Conservation (phyloP, 805 yeast species). For the Komagataella ulmi region DNA sequence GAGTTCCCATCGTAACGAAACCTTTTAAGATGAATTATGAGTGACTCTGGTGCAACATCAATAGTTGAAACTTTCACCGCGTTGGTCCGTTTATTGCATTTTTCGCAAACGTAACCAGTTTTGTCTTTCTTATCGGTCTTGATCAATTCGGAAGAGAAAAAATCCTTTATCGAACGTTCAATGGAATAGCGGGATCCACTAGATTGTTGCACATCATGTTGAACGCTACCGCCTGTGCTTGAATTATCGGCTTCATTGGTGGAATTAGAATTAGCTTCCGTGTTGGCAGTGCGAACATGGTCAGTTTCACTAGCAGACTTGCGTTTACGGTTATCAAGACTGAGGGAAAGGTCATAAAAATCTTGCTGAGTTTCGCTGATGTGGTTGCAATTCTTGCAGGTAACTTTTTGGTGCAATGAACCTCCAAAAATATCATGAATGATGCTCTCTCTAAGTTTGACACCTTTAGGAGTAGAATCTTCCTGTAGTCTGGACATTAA, state of each 20-base stretch:
- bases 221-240: background rate
- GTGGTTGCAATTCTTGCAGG: slow-evolving; percentile 72
- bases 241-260: background rate
- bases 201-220: background rate
- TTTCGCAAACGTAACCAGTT: slow-evolving; percentile 73
- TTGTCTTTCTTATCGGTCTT: slow-evolving; percentile 50
- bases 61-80: slow-evolving; percentile 71
- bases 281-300: slow-evolving; percentile 12
- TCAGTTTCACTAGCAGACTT: slow-evolving; percentile 15
- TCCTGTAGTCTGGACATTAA: slow-evolving; percentile 79
- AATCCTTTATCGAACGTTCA: slow-evolving; percentile 64
- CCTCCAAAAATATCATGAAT: slow-evolving; percentile 95
- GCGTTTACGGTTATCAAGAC: slow-evolving; percentile 42
- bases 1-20: slow-evolving; percentile 73
- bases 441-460: slow-evolving; percentile 65
- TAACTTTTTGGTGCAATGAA: slow-evolving; percentile 66
- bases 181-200: slow-evolving; percentile 37
- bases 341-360: slow-evolving; percentile 82
- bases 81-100: slow-evolving; percentile 62
- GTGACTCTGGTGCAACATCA: slow-evolving; percentile 75
- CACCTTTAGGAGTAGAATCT: slow-evolving; percentile 86
- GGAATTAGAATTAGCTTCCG: slow-evolving; percentile 7
- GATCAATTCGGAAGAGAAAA: slow-evolving; percentile 72
- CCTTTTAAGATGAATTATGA: slow-evolving; percentile 78
- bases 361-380: slow-evolving; percentile 84